Base-by-base conservation (phyloP, 1,139 yeast genomes). In the Kodamaea fungicola region DNA sequence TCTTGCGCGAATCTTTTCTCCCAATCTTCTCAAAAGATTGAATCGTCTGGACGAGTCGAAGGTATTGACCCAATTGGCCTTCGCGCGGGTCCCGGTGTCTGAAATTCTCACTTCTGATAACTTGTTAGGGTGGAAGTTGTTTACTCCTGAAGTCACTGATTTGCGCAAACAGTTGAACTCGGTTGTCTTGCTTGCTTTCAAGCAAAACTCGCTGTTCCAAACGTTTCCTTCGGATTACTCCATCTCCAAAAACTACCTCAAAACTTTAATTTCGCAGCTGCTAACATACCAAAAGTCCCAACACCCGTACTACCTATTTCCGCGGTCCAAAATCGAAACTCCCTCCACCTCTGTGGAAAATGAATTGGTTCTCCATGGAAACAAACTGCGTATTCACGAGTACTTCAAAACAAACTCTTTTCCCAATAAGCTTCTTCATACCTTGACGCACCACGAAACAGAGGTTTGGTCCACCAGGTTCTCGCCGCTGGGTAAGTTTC, bases 381-480 rank as follows among this genome's bases (percentile, higher is more conserved):
- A 37, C 7, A 36, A 39, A 7, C 12, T 28, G 8, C 34, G 33
- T 8, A 23, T 40, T 13, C 35, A 38, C 21, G 42, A 41, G 5
- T 37, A 41, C 36, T 48, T 40, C 28, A 47, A 42, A 28, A 31
- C 36, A 4, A 44, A 42, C 12, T 26, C 37, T 25, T 77, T 83
- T 46, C 92, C 92, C 1, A 61, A 62, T 22, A 59, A 62, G 12
- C 57, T 61, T 10, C 49, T 66, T 12, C 60, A 57, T 37, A 61
- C 66, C 1, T 54, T 88, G 16, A 54, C 62, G 2, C 67, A 70
- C 36, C 94, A 86, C 52, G 61, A 67, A 0, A 80, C 83, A 49
- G 96, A 90, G 55, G 94, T 87, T 5, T 90, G 97, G 97, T 83
- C 72, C 52, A 69, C 84, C 10, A 76, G 77, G 42, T 89, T 87